These are phyloP conservation scores for Boletus huronensis DNA, from an alignment of 768 basidiomycete genomes.

Conservation along the genomic window DNA sequence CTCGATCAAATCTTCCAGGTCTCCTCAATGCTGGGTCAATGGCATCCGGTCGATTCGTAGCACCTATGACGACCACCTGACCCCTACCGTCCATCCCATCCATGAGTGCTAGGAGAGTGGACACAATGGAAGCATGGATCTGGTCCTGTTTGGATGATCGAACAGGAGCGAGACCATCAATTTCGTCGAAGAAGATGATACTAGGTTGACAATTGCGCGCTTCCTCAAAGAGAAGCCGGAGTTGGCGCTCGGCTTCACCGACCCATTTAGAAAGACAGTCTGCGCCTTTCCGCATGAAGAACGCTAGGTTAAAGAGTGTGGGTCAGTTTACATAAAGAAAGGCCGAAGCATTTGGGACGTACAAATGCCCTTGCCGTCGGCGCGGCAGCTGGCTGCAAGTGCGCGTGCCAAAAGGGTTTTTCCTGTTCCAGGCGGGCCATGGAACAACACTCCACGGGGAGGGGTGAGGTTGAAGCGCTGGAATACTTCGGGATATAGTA, in stretches of 20 bases:
- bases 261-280: conserved; percentile 99
- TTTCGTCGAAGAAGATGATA: conserved; percentile 99
- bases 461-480: conserved; percentile 92
- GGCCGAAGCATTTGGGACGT: conserved; percentile 31
- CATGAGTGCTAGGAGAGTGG: conserved; percentile 94
- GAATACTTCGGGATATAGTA: conserved; percentile 96
- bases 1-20: conserved; percentile 94
- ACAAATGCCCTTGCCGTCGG: conserved; percentile 87
- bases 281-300: conserved; percentile 99
- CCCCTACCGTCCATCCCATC: conserved; percentile 99
- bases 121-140: conserved; percentile 97
- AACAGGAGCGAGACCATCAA: conserved; percentile 96
- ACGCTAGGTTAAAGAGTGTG: conserved; percentile 51
- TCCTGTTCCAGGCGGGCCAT: conserved; percentile 98
- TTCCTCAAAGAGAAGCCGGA: conserved; percentile 94
- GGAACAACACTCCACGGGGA: conserved; percentile 94
- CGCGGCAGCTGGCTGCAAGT: conserved; percentile 86
- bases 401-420: conserved; percentile 94
- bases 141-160: conserved; percentile 99
- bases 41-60: conserved; percentile 97
- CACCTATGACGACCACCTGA: conserved; percentile 96
- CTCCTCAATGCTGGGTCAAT: conserved; percentile 93
- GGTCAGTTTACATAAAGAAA: not conserved
- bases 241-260: conserved; percentile 95
- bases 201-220: conserved; percentile 88